Percentiles rank a stretch among this genome's conserved stretches.
These are phyloP conservation scores for Phycomyces nitens DNA, from an alignment of 192 early-diverging fungal species.

Conservation along the genomic window DNA sequence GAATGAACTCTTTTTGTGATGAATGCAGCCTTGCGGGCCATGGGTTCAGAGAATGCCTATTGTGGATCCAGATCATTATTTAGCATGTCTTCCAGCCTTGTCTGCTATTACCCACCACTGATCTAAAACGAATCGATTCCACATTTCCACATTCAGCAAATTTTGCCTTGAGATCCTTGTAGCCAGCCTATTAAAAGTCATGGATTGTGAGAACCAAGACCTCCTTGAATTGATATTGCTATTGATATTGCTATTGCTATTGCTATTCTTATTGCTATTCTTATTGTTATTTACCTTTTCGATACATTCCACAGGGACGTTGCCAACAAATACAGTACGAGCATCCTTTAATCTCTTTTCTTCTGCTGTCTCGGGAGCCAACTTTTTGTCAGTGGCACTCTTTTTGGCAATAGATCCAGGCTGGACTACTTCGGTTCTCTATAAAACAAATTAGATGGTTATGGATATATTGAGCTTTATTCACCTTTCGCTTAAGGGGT, in stretches of 20 bases:
- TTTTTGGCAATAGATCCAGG: slow-evolving; percentile 34
- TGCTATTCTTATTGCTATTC: no score
- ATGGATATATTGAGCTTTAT: background rate
- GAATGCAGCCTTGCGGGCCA: slow-evolving; percentile 81
- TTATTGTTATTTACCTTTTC: slow-evolving; percentile 56
- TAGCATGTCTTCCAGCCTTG: background rate
- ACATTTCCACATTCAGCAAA: slow-evolving; percentile 70
- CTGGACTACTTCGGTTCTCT: slow-evolving; percentile 28
- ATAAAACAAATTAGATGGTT: slow-evolving; percentile 8
- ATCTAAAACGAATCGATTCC: slow-evolving; percentile 88
- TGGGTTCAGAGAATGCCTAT: slow-evolving; percentile 52
- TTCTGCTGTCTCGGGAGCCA: slow-evolving; percentile 18
- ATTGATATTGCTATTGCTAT: no score
- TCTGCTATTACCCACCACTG: slow-evolving; percentile 53
- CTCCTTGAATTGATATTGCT: no score
- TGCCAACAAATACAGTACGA: slow-evolving; percentile 94
- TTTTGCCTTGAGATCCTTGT: slow-evolving; percentile 64
- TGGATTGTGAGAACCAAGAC: no score
- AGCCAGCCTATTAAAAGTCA: slow-evolving; percentile 41
- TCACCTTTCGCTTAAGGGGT: background rate
- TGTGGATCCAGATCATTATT: background rate
- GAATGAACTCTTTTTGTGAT: slow-evolving; percentile 82
- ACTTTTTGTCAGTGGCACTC: slow-evolving; percentile 23
- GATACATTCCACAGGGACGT: slow-evolving; percentile 67
- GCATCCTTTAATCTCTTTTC: slow-evolving; percentile 51